phyloP scores from a whole-genome alignment of 1,139 yeast genomes.

The Suhomyces yuchorum region DNA sequence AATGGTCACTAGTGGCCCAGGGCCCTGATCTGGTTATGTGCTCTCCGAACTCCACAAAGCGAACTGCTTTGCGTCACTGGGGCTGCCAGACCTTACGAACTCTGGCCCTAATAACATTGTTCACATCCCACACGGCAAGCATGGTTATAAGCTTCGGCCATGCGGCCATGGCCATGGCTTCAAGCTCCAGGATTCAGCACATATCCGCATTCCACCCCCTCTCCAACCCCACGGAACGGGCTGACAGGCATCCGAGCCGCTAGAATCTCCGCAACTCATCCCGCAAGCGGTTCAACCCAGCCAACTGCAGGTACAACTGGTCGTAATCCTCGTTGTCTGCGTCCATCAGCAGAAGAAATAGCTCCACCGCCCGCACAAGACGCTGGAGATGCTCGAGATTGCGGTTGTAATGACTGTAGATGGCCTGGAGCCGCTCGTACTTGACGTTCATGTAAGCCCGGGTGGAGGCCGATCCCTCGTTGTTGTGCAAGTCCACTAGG shows the following conservation, averaged over 20 bases:
- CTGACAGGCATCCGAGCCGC: too few relatives aligned
- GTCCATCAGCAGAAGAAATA: constrained; percentile 10
- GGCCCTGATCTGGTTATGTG: neutral
- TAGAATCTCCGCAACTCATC: constrained; percentile 1
- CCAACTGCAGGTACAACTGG: constrained; percentile 16
- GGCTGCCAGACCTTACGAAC: neutral
- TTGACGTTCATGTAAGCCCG: constrained; percentile 22
- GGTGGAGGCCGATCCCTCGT: constrained; percentile 1
- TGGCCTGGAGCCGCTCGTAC: constrained; percentile 10
- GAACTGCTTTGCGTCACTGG: neutral
- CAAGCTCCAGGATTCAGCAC: too few relatives aligned
- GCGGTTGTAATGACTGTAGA: constrained; percentile 15
- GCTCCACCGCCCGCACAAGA: constrained; percentile 10
- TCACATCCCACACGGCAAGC: too few relatives aligned
- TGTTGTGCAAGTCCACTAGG: constrained; percentile 14
- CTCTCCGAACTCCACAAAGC: neutral
- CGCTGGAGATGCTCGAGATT: constrained; percentile 15
- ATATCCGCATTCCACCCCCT: too few relatives aligned
- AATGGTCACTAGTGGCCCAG: too few relatives aligned
- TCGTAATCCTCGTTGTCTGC: constrained; percentile 8
- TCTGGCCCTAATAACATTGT: neutral
- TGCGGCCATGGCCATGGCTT: too few relatives aligned
- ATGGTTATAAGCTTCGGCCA: too few relatives aligned
- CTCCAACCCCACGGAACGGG: too few relatives aligned
- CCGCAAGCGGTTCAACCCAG: constrained; percentile 6